Evolutionary conservation across 176 grass and related monocot species (phyloP), one percentile per base, ranked within the genome.

Genomic region (Oropetium thomaeum): DNA sequence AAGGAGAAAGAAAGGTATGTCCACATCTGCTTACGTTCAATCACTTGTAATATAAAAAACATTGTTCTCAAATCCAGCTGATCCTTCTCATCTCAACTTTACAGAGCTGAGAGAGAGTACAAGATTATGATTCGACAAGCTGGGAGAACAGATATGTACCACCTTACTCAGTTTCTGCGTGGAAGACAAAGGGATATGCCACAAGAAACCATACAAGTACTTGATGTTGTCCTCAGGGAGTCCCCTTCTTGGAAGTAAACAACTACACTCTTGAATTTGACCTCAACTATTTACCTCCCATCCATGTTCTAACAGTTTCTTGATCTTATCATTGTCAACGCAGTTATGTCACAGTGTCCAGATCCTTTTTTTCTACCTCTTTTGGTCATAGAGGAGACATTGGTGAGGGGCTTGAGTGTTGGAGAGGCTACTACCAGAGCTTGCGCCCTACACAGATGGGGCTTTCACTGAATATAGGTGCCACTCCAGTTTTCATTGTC

Each of bases 361-460:
- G 88, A 70, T 93, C 91, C 37, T 98, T 97, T 75, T 97, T 92
- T 71, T 97, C 91, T 63, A 83, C 91, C 4, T 39, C 13, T 7
- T 93, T 93, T 73, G 84, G 84, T 29, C 73, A 87, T 57, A 69
- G 43, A 69, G 34, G 71, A 14, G 81, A 91, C 39, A 91, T 97
- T 76, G 88, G 88, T 22, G 86, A 89, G 57, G 95, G 91, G 26
- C 65, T 97, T 43, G 95, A 97, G 80, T 93, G 84, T 63, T 93
- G 95, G 95, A 91, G 89, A 52, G 94, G 90, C 11, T 97, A 89
- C 67, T 97, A 93, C 61, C 94, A 97, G 86, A 97, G 94, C 78
- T 51, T 97, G 59, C 77, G 94, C 8, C 94, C 88, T 52, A 89
- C 88, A 32, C 90, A 97, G 74, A 97, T 97, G 90, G 90, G 90